Evolutionary conservation across 139 green algal species (phyloP).

Genomic region (Chlorella sp.): DNA sequence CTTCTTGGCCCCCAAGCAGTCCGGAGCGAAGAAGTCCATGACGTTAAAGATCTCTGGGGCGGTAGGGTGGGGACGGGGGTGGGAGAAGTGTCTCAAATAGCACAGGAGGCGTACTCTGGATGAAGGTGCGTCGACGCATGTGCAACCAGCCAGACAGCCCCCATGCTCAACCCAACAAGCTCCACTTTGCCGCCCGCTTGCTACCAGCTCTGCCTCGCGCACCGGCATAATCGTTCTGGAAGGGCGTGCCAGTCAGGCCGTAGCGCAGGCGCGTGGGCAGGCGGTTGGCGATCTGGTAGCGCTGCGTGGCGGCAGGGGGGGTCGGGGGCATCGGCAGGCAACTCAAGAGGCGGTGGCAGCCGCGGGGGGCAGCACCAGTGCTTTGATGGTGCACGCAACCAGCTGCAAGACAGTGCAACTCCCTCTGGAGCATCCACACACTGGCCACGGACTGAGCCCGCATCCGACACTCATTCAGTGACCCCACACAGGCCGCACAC

Average conservation of each 20-base stretch:
- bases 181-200: too few relatives aligned
- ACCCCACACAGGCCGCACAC: too few relatives aligned
- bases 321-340: not conserved
- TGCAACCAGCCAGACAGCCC: not conserved
- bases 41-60: not conserved
- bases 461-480: too few relatives aligned
- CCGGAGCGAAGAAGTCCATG: not conserved
- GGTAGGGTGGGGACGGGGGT: not conserved
- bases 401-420: too few relatives aligned
- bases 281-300: conserved; percentile 28
- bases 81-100: too few relatives aligned
- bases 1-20: conserved; percentile 40
- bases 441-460: too few relatives aligned
- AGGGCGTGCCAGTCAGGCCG: conserved; percentile 53
- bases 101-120: not conserved
- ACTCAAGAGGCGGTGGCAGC: not conserved
- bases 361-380: not conserved
- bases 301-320: not conserved
- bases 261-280: conserved; percentile 53
- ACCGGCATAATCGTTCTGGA: conserved; percentile 74
- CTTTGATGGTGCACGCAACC: too few relatives aligned
- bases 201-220: too few relatives aligned
- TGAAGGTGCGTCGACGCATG: too few relatives aligned
- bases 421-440: too few relatives aligned
- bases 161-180: too few relatives aligned